A percentile compares a stretch with the other conserved stretches of the same genome.
Evolutionary conservation across 306 rosid genomes (phyloP).

Genomic region (Rosa persica): DNA sequence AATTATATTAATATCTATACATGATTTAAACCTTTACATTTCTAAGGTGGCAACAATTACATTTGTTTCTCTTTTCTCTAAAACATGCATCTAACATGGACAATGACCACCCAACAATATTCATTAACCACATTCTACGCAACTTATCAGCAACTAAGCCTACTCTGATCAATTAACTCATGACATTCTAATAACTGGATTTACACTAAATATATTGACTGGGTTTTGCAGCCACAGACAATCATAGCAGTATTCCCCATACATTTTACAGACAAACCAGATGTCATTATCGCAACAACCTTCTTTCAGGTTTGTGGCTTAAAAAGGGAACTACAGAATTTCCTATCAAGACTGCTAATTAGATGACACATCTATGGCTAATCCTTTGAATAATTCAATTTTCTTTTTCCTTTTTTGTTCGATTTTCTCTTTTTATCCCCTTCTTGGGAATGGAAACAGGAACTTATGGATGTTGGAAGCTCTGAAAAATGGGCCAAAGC

Average conservation of each 20-base stretch:
- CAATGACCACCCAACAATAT: not conserved
- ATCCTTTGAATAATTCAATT: slow-evolving; percentile 5
- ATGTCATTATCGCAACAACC: slow-evolving; percentile 74
- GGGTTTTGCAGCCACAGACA: slow-evolving; percentile 62
- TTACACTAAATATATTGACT: slow-evolving; percentile 16
- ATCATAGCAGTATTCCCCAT: slow-evolving; percentile 75
- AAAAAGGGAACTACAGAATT: slow-evolving; percentile 3
- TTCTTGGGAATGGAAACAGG: slow-evolving; percentile 47
- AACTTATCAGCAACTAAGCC: not conserved
- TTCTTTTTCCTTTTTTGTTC: not conserved
- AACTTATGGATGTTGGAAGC: slow-evolving; percentile 81
- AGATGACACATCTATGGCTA: not conserved
- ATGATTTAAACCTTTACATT: not conserved
- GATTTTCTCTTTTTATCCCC: slow-evolving; percentile 9
- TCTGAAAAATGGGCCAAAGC: slow-evolving; percentile 77
- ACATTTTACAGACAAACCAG: slow-evolving; percentile 69
- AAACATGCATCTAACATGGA: not conserved
- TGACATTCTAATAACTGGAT: slow-evolving; percentile 20
- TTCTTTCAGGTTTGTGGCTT: slow-evolving; percentile 75
- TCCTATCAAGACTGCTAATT: not conserved
- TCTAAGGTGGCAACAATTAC: not conserved
- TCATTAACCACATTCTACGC: not conserved
- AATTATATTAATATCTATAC: not conserved
- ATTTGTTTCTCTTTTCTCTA: not conserved
- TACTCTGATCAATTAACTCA: not conserved